Evolutionary conservation across 192 early-diverging fungal species (phyloP), one percentile per base, ranked within the genome.

Genomic region (Backusella circina): DNA sequence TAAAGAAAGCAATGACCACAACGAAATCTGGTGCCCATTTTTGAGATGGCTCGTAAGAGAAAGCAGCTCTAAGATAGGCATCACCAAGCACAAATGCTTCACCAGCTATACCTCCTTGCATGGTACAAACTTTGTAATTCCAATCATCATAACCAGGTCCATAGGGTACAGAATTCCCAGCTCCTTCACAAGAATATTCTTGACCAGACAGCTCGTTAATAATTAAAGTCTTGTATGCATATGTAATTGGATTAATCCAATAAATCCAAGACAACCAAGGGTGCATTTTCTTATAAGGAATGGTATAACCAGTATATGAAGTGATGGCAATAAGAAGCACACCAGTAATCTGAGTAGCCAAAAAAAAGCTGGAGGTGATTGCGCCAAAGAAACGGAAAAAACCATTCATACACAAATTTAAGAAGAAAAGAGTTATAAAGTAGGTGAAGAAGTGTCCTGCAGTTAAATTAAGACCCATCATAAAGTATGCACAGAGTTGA

Each of bases 191-290:
- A 21, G 79, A 67, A 57, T 86, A 87, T 1, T 67, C 64, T 35
- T 88, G 77, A 1, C 89, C 91, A 4, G 71, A 73, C 82, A 91
- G 87, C 74, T 91, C 90, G 74, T 91, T 90, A 35, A 85, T 82
- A 64, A 91, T 79, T 8, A 91, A 73, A 15, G 87, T 80, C 51
- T 88, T 86, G 75, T 89, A 85, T 0, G 79, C 88, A 69, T 90
- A 91, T 0, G 85, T 78, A 37, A 90, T 73, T 2, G 90, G 90
- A 72, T 90, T 90, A 41, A 91, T 87, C 84, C 84, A 91, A 65
- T 80, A 88, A 38, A 90, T 84, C 88, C 87, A 89, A 37, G 73
- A 80, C 35, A 90, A 80, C 89, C 87, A 88, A 15, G 88, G 85
- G 12, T 88, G 81, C 88, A 91, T 90, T 3, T 81, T 79, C 28